Conservation (phyloP, 129 eudicot genomes). For the Flaveria linearis region DNA sequence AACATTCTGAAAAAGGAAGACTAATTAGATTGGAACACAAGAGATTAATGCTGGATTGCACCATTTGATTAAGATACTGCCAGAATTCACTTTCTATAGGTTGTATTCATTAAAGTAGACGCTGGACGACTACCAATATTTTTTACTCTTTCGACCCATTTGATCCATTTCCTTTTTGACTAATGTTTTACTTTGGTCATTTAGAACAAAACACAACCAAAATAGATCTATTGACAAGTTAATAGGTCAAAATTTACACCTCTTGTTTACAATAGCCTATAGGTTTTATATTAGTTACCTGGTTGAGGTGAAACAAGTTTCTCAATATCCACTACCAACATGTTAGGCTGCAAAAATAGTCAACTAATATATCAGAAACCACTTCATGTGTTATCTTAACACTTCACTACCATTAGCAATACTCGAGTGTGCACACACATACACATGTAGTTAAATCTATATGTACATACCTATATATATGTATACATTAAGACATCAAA, state of each 20-base stretch:
- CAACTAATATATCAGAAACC: slow-evolving; percentile 2
- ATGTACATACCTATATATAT: background rate
- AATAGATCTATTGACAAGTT: background rate
- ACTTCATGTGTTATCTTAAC: background rate
- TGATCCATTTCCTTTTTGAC: background rate
- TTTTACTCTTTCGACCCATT: background rate
- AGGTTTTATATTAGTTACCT: slow-evolving; percentile 47
- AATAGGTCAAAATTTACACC: too few relatives aligned
- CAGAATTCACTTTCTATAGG: background rate
- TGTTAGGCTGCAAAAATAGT: slow-evolving; percentile 74
- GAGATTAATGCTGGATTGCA: background rate
- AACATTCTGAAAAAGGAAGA: slow-evolving; percentile 44
- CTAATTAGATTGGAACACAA: background rate
- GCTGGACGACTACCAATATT: background rate
- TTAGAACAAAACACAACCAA: background rate
- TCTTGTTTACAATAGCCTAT: background rate
- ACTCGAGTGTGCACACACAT: background rate
- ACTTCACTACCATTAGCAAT: background rate
- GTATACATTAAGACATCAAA: background rate
- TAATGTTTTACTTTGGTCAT: background rate
- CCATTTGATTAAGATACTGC: background rate
- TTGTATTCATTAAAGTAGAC: background rate
- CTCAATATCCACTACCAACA: slow-evolving; percentile 95
- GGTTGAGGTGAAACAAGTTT: slow-evolving; percentile 70
- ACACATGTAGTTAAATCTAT: background rate